These are phyloP conservation scores for Calophaca sinica DNA, from an alignment of 306 rosid species.

Conservation along the genomic window DNA sequence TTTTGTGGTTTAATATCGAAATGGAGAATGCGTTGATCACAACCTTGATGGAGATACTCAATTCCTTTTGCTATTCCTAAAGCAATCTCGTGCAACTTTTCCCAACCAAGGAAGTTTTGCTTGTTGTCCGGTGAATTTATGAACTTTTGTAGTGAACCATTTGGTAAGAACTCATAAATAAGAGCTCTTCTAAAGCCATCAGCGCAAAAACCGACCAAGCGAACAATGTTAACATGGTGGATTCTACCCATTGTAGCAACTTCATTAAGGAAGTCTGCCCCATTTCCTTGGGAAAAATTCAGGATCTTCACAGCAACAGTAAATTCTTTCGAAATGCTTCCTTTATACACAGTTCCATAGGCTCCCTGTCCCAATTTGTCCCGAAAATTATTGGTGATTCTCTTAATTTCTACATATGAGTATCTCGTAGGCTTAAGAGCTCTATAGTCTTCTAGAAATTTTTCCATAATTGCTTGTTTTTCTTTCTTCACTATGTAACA, in stretches of 20 bases:
- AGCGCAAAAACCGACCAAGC: constrained; percentile 57
- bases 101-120: constrained; percentile 46
- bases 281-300: constrained; percentile 29
- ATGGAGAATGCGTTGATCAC: constrained; percentile 52
- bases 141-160: constrained; percentile 49
- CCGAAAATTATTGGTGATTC: constrained; percentile 50
- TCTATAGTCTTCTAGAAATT: constrained; percentile 48
- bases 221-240: constrained; percentile 57
- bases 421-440: constrained; percentile 54
- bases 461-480: constrained; percentile 31
- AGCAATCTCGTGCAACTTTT: constrained; percentile 44
- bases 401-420: constrained; percentile 48
- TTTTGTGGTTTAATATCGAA: constrained; percentile 59
- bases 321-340: constrained; percentile 43
- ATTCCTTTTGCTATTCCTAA: constrained; percentile 55
- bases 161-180: constrained; percentile 52
- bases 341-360: constrained; percentile 54
- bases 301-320: constrained; percentile 46
- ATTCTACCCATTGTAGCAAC: constrained; percentile 53
- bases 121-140: constrained; percentile 17
- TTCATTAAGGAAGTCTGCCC: constrained; percentile 49
- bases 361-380: constrained; percentile 57
- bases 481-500: neutral
- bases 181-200: constrained; percentile 54
- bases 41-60: constrained; percentile 59